Conservation (phyloP, 1,284 basidiomycete genomes). For the Tilletiopsis washingtonensis region DNA sequence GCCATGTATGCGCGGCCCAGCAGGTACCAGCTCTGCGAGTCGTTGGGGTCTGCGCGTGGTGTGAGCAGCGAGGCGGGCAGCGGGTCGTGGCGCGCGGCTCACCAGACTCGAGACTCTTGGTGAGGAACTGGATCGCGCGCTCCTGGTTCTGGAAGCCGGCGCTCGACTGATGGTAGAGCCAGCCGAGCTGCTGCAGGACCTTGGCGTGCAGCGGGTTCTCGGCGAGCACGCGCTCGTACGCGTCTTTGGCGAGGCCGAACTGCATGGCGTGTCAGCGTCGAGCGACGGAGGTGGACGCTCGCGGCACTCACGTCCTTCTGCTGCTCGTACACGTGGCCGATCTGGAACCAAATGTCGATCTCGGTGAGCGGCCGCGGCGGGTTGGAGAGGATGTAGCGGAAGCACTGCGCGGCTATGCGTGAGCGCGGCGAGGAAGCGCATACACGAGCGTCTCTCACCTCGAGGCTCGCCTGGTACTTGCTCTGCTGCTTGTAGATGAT, state of each 20-base stretch:
- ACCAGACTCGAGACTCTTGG: slow-evolving; percentile 63
- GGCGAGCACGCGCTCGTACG: slow-evolving; percentile 88
- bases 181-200: slow-evolving; percentile 94
- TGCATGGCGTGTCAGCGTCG: no score
- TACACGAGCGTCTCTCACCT: no score
- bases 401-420: no score
- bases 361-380: slow-evolving; percentile 91
- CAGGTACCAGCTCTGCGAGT: slow-evolving; percentile 97
- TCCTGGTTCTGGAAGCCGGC: slow-evolving; percentile 93
- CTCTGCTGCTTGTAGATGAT: slow-evolving; percentile 99
- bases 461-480: slow-evolving; percentile 57
- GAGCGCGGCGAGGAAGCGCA: no score
- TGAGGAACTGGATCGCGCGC: slow-evolving; percentile 82
- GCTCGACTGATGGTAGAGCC: slow-evolving; percentile 91
- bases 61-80: no score
- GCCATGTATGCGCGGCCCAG: slow-evolving; percentile 97
- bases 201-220: slow-evolving; percentile 94
- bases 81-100: no score
- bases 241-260: slow-evolving; percentile 82
- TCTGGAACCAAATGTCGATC: slow-evolving; percentile 99
- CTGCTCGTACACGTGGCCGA: slow-evolving; percentile 96
- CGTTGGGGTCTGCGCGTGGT: slow-evolving; percentile 91
- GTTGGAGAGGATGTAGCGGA: slow-evolving; percentile 89
- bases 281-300: slow-evolving; percentile 48
- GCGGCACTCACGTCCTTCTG: slow-evolving; percentile 67